Evolutionary conservation across 1,139 yeast genomes (phyloP).

Genomic region (Casaregolazyma lundiana): DNA sequence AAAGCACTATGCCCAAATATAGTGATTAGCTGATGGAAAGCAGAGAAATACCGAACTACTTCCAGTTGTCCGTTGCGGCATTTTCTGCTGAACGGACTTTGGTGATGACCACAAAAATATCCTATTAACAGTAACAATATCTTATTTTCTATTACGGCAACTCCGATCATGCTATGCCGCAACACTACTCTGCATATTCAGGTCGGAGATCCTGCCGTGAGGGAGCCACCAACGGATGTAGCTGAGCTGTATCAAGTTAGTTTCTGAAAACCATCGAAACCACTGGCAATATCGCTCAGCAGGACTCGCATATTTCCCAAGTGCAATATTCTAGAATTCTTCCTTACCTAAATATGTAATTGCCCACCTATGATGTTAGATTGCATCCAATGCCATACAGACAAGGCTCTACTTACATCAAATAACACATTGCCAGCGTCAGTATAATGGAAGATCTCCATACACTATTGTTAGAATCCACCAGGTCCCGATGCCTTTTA

Average conservation of each 20-base stretch:
- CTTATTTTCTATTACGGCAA: background rate
- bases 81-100: too few relatives aligned
- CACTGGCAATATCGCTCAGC: background rate
- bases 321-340: background rate
- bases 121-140: too few relatives aligned
- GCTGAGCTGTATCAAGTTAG: constrained; percentile 53
- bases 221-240: constrained; percentile 73
- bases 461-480: constrained; percentile 43
- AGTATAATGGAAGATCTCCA: constrained; percentile 88
- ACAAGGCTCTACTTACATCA: constrained; percentile 49
- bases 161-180: background rate
- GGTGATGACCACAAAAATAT: too few relatives aligned
- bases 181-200: constrained; percentile 42
- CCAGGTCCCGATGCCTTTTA: background rate
- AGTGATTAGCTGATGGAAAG: too few relatives aligned
- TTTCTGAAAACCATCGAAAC: background rate
- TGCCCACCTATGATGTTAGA: constrained; percentile 50
- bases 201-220: constrained; percentile 68
- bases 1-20: too few relatives aligned
- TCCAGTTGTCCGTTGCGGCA: too few relatives aligned
- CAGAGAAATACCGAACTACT: too few relatives aligned
- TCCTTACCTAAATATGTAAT: constrained; percentile 61
- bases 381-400: background rate
- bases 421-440: constrained; percentile 78
- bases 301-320: too few relatives aligned